Evolutionary conservation across 2,329 filamentous ascomycete genomes (phyloP).

Genomic region (Plectosphaerella plurivora): DNA sequence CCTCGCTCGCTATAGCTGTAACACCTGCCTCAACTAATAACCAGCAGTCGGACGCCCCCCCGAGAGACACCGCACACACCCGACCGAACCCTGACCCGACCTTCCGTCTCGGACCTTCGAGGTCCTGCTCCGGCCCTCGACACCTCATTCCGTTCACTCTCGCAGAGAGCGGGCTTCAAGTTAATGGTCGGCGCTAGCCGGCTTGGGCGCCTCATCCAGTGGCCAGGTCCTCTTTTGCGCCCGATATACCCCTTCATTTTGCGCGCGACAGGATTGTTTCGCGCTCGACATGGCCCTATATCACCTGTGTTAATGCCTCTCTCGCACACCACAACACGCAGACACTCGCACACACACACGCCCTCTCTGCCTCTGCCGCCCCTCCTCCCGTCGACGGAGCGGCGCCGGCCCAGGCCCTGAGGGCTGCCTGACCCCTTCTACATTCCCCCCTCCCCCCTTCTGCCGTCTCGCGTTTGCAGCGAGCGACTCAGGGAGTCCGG

Average conservation of each 20-base stretch:
- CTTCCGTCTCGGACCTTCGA: no score
- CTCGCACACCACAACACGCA: background rate
- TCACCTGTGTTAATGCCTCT: slow-evolving; percentile 3
- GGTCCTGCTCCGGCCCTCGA: background rate
- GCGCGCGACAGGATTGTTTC: background rate
- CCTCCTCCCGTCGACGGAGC: slow-evolving; percentile 2
- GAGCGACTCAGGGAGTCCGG: slow-evolving; percentile 17
- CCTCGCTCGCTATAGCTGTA: no score
- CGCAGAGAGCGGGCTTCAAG: background rate
- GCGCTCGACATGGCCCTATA: background rate
- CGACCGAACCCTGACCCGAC: no score
- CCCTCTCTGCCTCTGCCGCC: background rate
- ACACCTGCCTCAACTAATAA: no score
- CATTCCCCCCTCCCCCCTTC: background rate
- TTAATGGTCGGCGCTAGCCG: background rate
- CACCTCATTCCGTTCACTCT: background rate
- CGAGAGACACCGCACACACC: no score
- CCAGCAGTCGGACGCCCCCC: no score
- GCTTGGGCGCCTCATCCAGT: background rate
- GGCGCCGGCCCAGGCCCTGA: background rate
- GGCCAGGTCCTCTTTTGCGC: background rate
- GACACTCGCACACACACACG: background rate
- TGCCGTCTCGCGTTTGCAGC: no score
- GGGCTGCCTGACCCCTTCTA: background rate
- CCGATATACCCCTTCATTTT: slow-evolving; percentile 1